Evolutionary conservation across 257 asterid genomes (phyloP), one percentile per base, ranked within the genome.

Genomic region (Eustoma russellianum): DNA sequence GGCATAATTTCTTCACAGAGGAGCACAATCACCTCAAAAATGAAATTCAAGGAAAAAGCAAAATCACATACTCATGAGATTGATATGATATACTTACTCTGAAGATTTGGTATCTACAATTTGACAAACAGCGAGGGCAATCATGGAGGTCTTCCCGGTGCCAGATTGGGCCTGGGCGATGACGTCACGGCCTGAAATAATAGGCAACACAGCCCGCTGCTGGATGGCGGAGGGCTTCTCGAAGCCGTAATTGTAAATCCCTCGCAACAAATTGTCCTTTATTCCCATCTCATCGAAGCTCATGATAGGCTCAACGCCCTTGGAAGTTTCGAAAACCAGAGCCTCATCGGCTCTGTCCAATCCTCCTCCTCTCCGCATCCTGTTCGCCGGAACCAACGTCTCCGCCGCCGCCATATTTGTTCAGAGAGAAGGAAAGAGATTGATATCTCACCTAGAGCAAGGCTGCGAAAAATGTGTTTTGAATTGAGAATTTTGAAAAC

Each of bases 171-270:
- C 97, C 72, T 85, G 95, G 46, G 95, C 97, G 6, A 85, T 89
- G 54, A 89, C 94, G 52, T 89, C 97, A 38, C 97, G 95, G 0
- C 95, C 95, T 18, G 79, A 56, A 24, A 89, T 79, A 28, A 86
- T 89, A 0, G 95, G 94, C 13, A 79, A 75, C 17, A 89, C 87
- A 6, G 95, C 95, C 16, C 94, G 82, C 55, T 89, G 97, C 58
- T 86, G 95, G 41, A 86, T 89, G 2, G 97, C 97, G 1, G 94
- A 86, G 61, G 97, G 97, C 69, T 86, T 89, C 73, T 89, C 97
- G 56, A 89, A 89, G 3, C 97, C 97, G 67, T 83, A 81, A 35
- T 76, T 71, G 71, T 81, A 85, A 64, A 86, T 81, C 11, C 97
- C 97, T 61, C 95, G 58, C 58, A 89, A 78, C 33, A 89, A 74